Evolutionary conservation across 106 monocot species (phyloP).

Genomic region (Acanthochlamys bracteata): DNA sequence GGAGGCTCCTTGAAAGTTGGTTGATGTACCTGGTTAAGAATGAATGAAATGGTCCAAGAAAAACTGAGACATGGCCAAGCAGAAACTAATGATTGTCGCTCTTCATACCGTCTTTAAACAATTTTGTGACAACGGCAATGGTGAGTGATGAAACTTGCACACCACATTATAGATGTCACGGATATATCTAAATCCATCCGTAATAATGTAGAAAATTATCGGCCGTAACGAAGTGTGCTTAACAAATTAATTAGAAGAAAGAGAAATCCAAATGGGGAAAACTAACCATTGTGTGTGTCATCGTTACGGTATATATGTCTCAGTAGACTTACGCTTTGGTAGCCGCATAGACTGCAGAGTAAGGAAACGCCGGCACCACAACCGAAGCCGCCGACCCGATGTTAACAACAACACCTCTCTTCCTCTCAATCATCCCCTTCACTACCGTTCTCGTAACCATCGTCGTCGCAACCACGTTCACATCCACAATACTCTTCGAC

Average conservation of each 20-base stretch:
- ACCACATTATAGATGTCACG: no score
- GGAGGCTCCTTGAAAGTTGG: conserved; percentile 67
- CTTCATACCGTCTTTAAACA: no score
- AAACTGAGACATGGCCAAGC: no score
- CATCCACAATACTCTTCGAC: conserved; percentile 49
- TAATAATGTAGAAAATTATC: no score
- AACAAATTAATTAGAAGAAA: no score
- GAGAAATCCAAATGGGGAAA: not conserved
- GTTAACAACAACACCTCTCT: conserved; percentile 72
- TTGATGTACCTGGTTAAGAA: conserved; percentile 63
- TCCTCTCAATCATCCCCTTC: conserved; percentile 75
- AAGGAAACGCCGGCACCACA: conserved; percentile 80
- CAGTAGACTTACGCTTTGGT: conserved; percentile 72
- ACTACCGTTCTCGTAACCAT: conserved; percentile 71
- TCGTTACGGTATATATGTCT: not conserved
- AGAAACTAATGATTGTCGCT: no score
- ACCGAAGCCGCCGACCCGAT: conserved; percentile 76
- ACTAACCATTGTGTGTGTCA: not conserved
- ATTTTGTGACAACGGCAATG: no score
- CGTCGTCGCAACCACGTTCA: conserved; percentile 81
- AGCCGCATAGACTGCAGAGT: conserved; percentile 85
- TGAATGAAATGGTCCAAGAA: not conserved
- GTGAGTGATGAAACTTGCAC: no score
- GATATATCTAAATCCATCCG: no score
- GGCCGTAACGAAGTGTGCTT: no score